phyloP scores from a whole-genome alignment of 1,139 yeast species.

The Saccharomycopsis phalli region DNA sequence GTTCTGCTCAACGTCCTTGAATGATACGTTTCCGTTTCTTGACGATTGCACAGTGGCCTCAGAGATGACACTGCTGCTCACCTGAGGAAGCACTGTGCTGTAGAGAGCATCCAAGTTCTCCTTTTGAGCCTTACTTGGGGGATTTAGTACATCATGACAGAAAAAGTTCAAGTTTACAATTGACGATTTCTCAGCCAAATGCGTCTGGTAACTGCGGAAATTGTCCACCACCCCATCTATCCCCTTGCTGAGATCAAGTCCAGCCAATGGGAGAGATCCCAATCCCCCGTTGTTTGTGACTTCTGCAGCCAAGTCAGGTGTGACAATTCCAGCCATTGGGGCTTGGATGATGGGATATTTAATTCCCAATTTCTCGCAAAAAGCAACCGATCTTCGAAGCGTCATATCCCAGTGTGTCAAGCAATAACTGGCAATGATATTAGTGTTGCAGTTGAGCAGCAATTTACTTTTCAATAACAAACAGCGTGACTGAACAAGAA shows the following conservation, averaged over 20 bases:
- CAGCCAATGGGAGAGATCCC: constrained; percentile 38
- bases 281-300: constrained; percentile 35
- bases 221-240: constrained; percentile 13
- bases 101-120: constrained; percentile 7
- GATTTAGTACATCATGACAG: constrained; percentile 29
- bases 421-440: too few species aligned
- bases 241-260: constrained; percentile 25
- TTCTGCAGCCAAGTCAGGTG: constrained; percentile 33
- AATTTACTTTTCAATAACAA: too few species aligned
- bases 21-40: constrained; percentile 30
- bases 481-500: too few species aligned
- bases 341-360: constrained; percentile 38
- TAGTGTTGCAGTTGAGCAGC: too few species aligned
- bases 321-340: constrained; percentile 48
- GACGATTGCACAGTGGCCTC: background rate
- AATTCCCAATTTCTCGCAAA: constrained; percentile 23
- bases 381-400: constrained; percentile 2
- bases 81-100: background rate
- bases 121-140: constrained; percentile 3
- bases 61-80: background rate
- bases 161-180: constrained; percentile 41
- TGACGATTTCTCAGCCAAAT: constrained; percentile 4
- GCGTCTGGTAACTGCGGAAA: constrained; percentile 10
- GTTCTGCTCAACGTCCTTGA: constrained; percentile 29
- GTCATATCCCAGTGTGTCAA: too few species aligned